phyloP scores from a whole-genome alignment of 352 stramenopile species.

The Phytopythium kandeliae region DNA sequence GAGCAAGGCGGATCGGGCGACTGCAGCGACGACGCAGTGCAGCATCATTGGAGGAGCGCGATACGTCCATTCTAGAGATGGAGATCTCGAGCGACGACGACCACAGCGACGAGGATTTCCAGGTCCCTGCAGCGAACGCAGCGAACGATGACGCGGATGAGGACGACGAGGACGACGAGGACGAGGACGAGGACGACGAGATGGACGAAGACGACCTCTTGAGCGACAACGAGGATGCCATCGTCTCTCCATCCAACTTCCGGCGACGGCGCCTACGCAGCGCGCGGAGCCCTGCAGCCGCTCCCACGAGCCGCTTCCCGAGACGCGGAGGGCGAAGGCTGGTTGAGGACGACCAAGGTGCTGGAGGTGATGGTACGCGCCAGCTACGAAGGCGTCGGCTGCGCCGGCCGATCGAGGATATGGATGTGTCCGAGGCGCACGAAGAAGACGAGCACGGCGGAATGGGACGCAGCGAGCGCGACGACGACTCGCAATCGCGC shows the following conservation, averaged over 20 bases:
- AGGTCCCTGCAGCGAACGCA: constrained; percentile 44
- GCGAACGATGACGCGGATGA: constrained; percentile 51
- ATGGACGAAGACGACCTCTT: constrained; percentile 48
- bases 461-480: neutral
- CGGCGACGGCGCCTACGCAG: constrained; percentile 34
- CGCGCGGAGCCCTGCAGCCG: constrained; percentile 11
- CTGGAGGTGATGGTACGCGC: constrained; percentile 12
- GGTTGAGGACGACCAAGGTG: constrained; percentile 6
- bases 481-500: neutral
- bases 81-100: constrained; percentile 87
- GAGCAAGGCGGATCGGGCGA: constrained; percentile 16
- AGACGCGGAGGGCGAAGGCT: constrained; percentile 33
- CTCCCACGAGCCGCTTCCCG: constrained; percentile 18
- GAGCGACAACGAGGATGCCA: constrained; percentile 36
- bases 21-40: constrained; percentile 23
- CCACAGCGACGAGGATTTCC: constrained; percentile 82
- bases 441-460: neutral
- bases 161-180: constrained; percentile 40
- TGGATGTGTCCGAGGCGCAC: neutral
- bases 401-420: neutral
- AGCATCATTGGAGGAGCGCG: constrained; percentile 60
- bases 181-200: constrained; percentile 36
- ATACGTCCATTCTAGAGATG: constrained; percentile 78
- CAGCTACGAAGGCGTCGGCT: constrained; percentile 1
- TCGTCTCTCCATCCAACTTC: constrained; percentile 31